A percentile compares a stretch with the other conserved stretches of the same genome.
These are phyloP conservation scores for Pestalotiopsis fici DNA, from an alignment of 2,329 filamentous ascomycete species.

Conservation along the genomic window DNA sequence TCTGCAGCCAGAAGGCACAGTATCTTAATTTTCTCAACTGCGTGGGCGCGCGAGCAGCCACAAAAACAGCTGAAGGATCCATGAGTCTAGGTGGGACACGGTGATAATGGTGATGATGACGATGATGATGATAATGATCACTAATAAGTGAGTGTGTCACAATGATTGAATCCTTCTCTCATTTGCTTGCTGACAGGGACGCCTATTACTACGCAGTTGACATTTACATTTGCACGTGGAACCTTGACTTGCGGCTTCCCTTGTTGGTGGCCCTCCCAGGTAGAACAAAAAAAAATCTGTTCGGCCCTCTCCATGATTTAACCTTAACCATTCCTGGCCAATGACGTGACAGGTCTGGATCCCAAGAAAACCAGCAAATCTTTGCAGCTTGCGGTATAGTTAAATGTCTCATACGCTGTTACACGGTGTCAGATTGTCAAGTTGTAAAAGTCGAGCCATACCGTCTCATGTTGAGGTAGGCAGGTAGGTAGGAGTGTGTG, in stretches of 20 bases:
- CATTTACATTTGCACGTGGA: background rate
- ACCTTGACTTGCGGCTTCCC: background rate
- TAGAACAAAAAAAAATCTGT: background rate
- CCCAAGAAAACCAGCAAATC: background rate
- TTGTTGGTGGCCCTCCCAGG: constrained; percentile 1
- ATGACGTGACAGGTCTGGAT: background rate
- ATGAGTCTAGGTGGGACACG: no score
- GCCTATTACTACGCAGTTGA: background rate
- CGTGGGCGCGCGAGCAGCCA: background rate
- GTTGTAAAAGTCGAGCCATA: background rate
- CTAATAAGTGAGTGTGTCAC: no score
- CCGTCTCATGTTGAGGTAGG: background rate
- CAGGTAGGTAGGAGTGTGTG: no score
- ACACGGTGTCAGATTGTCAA: background rate
- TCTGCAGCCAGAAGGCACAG: background rate
- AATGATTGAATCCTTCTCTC: no score
- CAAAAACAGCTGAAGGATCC: background rate
- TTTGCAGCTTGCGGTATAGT: constrained; percentile 3
- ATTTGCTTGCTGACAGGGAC: no score
- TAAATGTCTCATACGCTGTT: constrained; percentile 3
- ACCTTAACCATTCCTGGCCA: constrained; percentile 8
- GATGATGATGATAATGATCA: no score
- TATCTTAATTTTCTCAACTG: background rate
- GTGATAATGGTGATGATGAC: background rate
- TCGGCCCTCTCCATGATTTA: constrained; percentile 12